A percentile compares a stretch with the other conserved stretches of the same genome.
Evolutionary conservation across 2,329 filamentous ascomycete genomes (phyloP).

Genomic region (Diplodia mutila): DNA sequence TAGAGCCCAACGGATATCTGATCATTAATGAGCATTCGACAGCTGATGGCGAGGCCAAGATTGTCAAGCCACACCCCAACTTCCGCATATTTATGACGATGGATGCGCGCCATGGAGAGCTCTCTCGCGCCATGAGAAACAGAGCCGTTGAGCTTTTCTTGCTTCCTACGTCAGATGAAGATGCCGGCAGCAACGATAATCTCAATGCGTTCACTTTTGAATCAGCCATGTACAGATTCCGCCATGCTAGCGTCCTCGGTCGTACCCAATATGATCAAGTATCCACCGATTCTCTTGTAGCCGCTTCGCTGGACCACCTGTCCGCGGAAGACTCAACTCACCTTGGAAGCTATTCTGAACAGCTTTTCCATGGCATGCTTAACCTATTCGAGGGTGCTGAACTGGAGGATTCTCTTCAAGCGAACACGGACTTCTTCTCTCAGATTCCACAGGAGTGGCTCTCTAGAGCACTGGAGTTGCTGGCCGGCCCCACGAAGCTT

Average conservation of each 20-base stretch:
- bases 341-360: slow-evolving; percentile 38
- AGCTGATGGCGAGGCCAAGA: slow-evolving; percentile 75
- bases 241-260: slow-evolving; percentile 32
- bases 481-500: not conserved
- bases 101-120: slow-evolving; percentile 87
- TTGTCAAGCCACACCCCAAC: slow-evolving; percentile 79
- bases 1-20: slow-evolving; percentile 85
- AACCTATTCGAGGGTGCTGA: not conserved
- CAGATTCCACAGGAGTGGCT: slow-evolving; percentile 36
- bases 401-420: not conserved
- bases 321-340: slow-evolving; percentile 36
- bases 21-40: slow-evolving; percentile 93
- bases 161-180: slow-evolving; percentile 31
- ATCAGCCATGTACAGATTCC: slow-evolving; percentile 45
- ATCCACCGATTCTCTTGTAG: slow-evolving; percentile 25
- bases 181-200: slow-evolving; percentile 24
- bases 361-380: slow-evolving; percentile 30
- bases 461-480: not conserved
- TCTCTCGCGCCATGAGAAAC: slow-evolving; percentile 96
- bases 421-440: slow-evolving; percentile 31
- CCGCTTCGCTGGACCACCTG: slow-evolving; percentile 42
- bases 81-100: slow-evolving; percentile 95
- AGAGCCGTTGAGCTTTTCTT: slow-evolving; percentile 89
- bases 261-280: slow-evolving; percentile 27
- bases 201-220: slow-evolving; percentile 40